Conservation (phyloP, 2,329 filamentous ascomycete species). For the Cercospora berteroae region DNA sequence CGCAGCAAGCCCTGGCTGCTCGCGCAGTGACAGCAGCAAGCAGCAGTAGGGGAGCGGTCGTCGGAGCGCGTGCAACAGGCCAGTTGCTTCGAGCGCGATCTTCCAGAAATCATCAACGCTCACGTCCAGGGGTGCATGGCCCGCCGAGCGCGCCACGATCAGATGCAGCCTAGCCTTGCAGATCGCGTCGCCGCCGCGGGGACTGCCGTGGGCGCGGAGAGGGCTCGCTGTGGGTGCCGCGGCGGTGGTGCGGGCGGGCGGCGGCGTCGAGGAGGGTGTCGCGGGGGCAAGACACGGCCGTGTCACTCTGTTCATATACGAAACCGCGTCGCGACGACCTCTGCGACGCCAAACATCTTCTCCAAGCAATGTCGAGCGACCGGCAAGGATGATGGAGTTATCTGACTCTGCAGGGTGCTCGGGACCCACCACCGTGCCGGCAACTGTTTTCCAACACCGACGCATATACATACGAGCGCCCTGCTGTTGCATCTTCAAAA, state of each 20-base stretch:
- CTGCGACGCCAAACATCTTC: neutral
- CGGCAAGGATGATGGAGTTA: neutral
- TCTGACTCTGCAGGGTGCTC: neutral
- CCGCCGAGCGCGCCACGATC: neutral
- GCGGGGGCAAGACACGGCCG: neutral
- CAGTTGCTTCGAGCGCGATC: neutral
- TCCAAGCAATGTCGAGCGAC: neutral
- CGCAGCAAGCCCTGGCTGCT: neutral
- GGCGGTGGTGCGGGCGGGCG: neutral
- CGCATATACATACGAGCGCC: neutral
- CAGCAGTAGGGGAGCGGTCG: constrained; percentile 3
- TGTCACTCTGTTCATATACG: neutral
- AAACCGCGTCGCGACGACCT: neutral
- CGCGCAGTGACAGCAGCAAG: constrained; percentile 1
- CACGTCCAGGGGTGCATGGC: constrained; percentile 1
- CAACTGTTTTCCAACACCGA: neutral
- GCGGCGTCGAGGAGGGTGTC: neutral
- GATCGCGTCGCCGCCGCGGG: neutral
- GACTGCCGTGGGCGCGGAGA: neutral
- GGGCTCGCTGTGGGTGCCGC: neutral
- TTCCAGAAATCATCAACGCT: constrained; percentile 1
- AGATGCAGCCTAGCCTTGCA: neutral
- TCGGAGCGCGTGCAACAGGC: neutral
- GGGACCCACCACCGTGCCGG: neutral
- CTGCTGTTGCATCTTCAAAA: neutral